phyloP scores from a whole-genome alignment of 169 alveolate species.

The Perkinsus olseni region DNA sequence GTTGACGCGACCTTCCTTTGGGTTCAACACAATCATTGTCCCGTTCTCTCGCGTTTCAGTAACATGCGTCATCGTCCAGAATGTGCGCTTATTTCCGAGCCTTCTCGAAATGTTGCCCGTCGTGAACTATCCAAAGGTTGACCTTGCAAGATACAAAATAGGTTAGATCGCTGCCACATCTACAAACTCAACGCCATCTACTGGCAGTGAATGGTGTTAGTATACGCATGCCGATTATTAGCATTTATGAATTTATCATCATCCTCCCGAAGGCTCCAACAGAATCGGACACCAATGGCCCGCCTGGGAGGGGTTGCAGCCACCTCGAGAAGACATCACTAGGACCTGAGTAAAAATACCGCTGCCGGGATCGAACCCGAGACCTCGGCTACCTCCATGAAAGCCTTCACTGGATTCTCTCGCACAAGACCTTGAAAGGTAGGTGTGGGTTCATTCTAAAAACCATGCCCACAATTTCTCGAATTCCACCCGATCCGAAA shows the following conservation, averaged over 20 bases:
- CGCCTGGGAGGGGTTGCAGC: background rate
- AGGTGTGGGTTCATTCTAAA: background rate
- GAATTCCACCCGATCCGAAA: background rate
- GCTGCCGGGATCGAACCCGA: background rate
- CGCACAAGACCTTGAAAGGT: background rate
- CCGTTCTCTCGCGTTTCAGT: background rate
- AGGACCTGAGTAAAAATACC: background rate
- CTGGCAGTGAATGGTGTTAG: background rate
- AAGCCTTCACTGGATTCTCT: background rate
- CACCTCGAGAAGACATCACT: background rate
- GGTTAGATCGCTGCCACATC: background rate
- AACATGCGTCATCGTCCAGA: background rate
- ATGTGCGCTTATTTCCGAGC: background rate
- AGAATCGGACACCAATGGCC: background rate
- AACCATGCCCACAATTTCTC: background rate
- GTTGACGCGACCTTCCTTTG: background rate
- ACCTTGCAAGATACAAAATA: background rate
- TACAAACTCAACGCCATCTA: background rate
- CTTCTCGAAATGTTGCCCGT: background rate
- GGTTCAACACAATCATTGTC: background rate
- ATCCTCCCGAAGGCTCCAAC: background rate
- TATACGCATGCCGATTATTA: background rate
- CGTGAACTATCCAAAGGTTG: too few relatives aligned
- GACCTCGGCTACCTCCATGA: background rate
- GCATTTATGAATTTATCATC: background rate